phyloP scores from a whole-genome alignment of 1,139 yeast genomes.

The Lodderomyces elongisporus region DNA sequence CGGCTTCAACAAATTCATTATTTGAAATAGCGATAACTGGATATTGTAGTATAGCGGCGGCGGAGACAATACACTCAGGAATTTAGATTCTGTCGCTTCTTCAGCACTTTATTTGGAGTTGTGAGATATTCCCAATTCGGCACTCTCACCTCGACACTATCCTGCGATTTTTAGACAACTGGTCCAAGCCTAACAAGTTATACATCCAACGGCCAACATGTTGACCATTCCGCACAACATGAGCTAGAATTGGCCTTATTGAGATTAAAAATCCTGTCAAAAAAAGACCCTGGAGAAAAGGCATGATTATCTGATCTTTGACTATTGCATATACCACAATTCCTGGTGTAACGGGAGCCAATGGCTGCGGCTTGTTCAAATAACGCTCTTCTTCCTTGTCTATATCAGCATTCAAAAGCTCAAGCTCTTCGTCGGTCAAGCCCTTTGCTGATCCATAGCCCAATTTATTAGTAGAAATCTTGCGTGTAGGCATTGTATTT shows the following conservation, averaged over 20 bases:
- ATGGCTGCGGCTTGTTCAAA: constrained; percentile 17
- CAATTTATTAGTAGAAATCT: constrained; percentile 2
- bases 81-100: no score
- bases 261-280: constrained; percentile 34
- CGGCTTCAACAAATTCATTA: no score
- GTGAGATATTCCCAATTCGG: no score
- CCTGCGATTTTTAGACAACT: no score
- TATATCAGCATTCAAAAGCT: constrained; percentile 18
- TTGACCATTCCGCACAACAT: constrained; percentile 29
- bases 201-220: constrained; percentile 25
- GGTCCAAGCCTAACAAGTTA: constrained; percentile 21
- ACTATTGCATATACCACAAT: constrained; percentile 52
- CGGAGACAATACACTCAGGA: no score
- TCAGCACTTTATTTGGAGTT: no score
- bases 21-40: no score
- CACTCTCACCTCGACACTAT: background rate
- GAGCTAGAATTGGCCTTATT: constrained; percentile 26
- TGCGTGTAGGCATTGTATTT: constrained; percentile 3
- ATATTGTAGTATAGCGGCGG: no score
- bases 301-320: constrained; percentile 66
- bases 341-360: constrained; percentile 39
- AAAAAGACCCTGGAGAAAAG: constrained; percentile 46
- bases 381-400: constrained; percentile 19
- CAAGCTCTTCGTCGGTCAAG: constrained; percentile 23
- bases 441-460: constrained; percentile 5